Conservation (phyloP, 2,329 filamentous ascomycete genomes). For the Byssochlamys sp. region DNA sequence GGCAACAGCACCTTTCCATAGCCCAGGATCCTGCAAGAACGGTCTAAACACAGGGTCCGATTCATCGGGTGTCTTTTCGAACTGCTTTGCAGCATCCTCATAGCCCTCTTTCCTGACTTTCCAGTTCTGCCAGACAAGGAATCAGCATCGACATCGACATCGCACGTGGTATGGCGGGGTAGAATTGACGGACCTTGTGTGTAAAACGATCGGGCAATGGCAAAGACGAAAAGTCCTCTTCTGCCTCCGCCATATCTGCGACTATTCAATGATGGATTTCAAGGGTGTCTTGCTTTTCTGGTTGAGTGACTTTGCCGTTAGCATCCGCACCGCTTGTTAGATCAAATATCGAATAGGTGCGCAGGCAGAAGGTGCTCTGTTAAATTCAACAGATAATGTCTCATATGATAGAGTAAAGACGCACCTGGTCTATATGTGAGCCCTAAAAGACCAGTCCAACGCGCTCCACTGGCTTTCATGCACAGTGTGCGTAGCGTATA, state of each 20-base stretch:
- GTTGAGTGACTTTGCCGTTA: background rate
- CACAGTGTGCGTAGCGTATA: background rate
- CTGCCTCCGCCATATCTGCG: slow-evolving; percentile 32
- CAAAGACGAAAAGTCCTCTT: slow-evolving; percentile 36
- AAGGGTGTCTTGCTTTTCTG: background rate
- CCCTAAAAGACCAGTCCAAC: background rate
- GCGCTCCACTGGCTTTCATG: background rate
- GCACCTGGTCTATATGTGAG: background rate
- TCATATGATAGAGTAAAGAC: background rate
- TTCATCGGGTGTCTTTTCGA: slow-evolving; percentile 76
- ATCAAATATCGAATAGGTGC: background rate
- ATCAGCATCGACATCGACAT: slow-evolving; percentile 11
- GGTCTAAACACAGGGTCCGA: slow-evolving; percentile 75
- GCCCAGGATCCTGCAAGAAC: slow-evolving; percentile 69
- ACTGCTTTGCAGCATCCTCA: slow-evolving; percentile 80
- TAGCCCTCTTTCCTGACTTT: slow-evolving; percentile 94
- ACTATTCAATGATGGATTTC: background rate
- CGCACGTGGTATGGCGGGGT: background rate
- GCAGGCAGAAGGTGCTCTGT: too few species aligned
- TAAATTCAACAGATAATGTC: too few species aligned
- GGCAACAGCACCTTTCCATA: slow-evolving; percentile 87
- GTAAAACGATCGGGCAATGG: slow-evolving; percentile 34
- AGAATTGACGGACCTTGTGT: slow-evolving; percentile 27
- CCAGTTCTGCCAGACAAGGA: slow-evolving; percentile 56
- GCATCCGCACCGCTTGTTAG: background rate